Evolutionary conservation across 2,329 filamentous ascomycete species (phyloP).

Genomic region (Fusarium redolens): DNA sequence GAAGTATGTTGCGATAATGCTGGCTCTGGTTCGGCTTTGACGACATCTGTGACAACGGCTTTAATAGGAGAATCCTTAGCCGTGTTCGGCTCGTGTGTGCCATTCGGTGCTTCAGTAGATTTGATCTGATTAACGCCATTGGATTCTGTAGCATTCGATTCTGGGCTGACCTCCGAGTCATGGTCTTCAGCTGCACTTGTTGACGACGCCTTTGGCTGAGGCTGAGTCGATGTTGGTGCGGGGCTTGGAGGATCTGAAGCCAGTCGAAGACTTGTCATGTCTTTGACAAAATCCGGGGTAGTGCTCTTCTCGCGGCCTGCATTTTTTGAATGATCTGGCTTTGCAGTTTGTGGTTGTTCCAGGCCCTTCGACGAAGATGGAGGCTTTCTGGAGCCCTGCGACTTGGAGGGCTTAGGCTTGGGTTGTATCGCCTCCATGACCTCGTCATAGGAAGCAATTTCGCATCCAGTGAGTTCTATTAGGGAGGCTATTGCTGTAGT

Average conservation of each 20-base stretch:
- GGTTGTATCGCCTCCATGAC: constrained; percentile 58
- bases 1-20: background rate
- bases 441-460: constrained; percentile 68
- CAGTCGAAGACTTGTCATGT: constrained; percentile 49
- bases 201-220: constrained; percentile 35
- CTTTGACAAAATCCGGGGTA: constrained; percentile 47
- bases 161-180: constrained; percentile 23
- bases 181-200: constrained; percentile 31
- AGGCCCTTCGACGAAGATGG: constrained; percentile 11
- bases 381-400: constrained; percentile 4
- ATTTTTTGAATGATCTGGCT: constrained; percentile 13
- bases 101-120: background rate
- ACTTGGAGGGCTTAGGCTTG: constrained; percentile 22
- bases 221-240: constrained; percentile 30
- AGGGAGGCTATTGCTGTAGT: constrained; percentile 77
- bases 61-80: constrained; percentile 22
- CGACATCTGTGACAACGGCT: background rate
- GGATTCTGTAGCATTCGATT: constrained; percentile 31
- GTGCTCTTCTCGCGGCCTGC: constrained; percentile 37
- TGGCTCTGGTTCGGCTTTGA: constrained; percentile 8
- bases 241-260: constrained; percentile 42
- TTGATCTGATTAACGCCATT: constrained; percentile 5
- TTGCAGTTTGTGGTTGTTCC: constrained; percentile 17
- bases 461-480: constrained; percentile 78
- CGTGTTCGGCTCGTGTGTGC: background rate